Percentiles rank a stretch among this genome's conserved stretches.
Evolutionary conservation across 257 asterid species (phyloP).

Genomic region (Ilex asprella): DNA sequence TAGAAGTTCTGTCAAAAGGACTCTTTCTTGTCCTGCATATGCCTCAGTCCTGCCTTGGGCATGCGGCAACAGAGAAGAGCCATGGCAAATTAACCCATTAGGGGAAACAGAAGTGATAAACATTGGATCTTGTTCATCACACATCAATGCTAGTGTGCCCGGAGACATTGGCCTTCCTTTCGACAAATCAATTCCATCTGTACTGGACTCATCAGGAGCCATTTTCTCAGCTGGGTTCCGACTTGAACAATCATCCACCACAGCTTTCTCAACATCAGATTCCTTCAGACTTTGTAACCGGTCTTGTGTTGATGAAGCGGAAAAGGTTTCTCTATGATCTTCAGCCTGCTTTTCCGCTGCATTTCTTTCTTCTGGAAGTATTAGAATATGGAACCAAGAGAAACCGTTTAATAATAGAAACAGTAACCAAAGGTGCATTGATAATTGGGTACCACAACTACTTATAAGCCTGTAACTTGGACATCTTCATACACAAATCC

Average conservation of each 20-base stretch:
- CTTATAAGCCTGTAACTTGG: neutral
- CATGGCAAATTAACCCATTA: conserved; percentile 36
- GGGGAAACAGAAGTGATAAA: conserved; percentile 49
- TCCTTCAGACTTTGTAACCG: conserved; percentile 39
- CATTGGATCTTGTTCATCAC: conserved; percentile 81
- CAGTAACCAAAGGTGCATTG: neutral
- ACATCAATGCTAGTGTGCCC: conserved; percentile 92
- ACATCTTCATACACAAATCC: neutral
- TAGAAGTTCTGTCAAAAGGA: conserved; percentile 74
- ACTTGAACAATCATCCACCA: conserved; percentile 21
- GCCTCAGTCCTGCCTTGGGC: conserved; percentile 54
- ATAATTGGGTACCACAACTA: neutral
- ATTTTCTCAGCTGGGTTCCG: conserved; percentile 41
- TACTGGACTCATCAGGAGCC: conserved; percentile 41
- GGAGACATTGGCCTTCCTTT: conserved; percentile 87
- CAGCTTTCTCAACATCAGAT: conserved; percentile 31
- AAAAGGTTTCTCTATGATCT: conserved; percentile 36
- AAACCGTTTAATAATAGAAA: neutral
- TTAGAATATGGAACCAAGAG: neutral
- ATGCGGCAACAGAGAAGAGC: conserved; percentile 39
- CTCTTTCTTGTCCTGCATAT: conserved; percentile 84
- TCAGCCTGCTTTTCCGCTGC: conserved; percentile 42
- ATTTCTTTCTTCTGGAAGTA: conserved; percentile 44
- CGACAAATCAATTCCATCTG: conserved; percentile 54
- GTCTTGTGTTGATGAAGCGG: conserved; percentile 41